Evolutionary conservation across 192 early-diverging fungal species (phyloP).

Genomic region (Chytriomyces confervae): DNA sequence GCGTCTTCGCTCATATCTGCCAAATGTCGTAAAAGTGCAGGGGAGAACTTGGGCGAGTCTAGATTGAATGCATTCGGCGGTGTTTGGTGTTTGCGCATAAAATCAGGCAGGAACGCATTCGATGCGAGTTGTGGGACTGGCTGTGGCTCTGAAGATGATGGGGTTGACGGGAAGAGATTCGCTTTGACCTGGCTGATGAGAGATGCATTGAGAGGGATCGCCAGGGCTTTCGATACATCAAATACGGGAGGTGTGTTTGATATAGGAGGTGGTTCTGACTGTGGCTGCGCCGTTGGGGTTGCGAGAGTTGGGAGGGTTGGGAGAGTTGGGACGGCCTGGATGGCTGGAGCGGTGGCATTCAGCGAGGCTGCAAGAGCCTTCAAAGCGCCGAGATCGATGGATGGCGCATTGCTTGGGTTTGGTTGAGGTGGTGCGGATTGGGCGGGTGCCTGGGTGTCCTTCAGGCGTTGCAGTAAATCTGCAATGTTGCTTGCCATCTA

Average conservation of each 20-base stretch:
- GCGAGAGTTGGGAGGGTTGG: not conserved
- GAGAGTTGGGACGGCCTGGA: not conserved
- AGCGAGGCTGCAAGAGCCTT: not conserved
- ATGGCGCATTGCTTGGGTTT: not conserved
- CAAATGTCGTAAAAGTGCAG: conserved; percentile 12
- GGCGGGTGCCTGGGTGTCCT: not conserved
- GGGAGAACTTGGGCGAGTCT: not conserved
- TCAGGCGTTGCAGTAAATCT: not conserved
- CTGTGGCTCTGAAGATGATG: not conserved
- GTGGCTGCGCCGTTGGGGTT: not conserved
- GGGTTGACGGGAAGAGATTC: not conserved
- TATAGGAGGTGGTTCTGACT: no score
- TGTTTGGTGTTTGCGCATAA: not conserved
- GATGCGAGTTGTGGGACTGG: no score
- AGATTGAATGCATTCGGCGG: not conserved
- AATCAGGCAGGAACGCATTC: not conserved
- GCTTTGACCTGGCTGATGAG: no score
- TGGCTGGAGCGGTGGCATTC: not conserved
- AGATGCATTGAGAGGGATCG: no score
- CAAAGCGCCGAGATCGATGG: not conserved
- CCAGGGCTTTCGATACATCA: no score
- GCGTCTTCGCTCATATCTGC: conserved; percentile 6
- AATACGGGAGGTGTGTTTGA: no score
- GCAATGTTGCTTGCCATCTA: not conserved
- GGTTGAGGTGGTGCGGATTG: no score